phyloP scores from a whole-genome alignment of 1,139 yeast genomes.

The Pichia sp. region DNA sequence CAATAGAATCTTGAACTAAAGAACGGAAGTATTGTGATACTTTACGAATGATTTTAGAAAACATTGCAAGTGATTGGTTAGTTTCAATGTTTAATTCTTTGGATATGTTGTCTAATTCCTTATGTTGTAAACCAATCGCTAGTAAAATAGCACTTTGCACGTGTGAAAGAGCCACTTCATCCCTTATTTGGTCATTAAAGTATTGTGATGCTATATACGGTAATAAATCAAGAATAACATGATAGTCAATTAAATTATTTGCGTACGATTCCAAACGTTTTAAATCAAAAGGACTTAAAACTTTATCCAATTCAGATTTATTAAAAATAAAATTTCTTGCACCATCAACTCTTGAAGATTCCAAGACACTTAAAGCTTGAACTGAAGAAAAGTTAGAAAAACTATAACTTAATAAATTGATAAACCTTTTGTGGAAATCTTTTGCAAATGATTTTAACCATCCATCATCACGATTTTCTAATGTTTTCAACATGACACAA shows the following conservation, averaged over 20 bases:
- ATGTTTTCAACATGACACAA: conserved; percentile 80
- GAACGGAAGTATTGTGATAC: conserved; percentile 66
- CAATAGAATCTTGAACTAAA: conserved; percentile 63
- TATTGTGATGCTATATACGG: conserved; percentile 69
- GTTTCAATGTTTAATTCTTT: conserved; percentile 78
- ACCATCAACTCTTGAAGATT: conserved; percentile 44
- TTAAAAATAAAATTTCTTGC: conserved; percentile 25
- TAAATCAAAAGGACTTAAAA: conserved; percentile 85
- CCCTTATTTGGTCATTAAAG: conserved; percentile 57
- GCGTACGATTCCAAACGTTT: conserved; percentile 93
- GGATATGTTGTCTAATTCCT: conserved; percentile 72
- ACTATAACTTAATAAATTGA: conserved; percentile 74
- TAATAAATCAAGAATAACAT: conserved; percentile 86
- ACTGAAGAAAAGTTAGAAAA: conserved; percentile 75
- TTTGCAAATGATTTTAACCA: conserved; percentile 81
- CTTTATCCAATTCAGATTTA: conserved; percentile 54
- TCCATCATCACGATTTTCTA: conserved; percentile 50
- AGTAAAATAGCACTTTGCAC: conserved; percentile 89
- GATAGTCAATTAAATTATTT: conserved; percentile 87
- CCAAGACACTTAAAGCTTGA: conserved; percentile 77
- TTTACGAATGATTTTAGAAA: conserved; percentile 85
- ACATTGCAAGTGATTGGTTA: conserved; percentile 94
- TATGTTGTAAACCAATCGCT: conserved; percentile 93
- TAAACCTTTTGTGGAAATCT: conserved; percentile 87
- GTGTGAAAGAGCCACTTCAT: conserved; percentile 62